Conservation (phyloP, 1,139 yeast genomes). For the Hanseniaspora uvarum region DNA sequence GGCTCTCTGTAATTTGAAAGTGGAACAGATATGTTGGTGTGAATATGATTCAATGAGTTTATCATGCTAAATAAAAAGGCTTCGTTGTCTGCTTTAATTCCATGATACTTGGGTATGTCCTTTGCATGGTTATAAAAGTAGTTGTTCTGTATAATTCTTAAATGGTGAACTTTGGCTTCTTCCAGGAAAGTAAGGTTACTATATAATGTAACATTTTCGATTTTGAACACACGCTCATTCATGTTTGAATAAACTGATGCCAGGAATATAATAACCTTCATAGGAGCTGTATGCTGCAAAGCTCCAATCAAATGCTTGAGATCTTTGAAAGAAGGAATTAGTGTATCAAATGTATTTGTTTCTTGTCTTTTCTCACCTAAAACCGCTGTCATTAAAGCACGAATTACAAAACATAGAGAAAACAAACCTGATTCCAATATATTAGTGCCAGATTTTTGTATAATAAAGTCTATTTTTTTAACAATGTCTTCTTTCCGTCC, state of each 20-base stretch:
- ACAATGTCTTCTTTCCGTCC: not conserved
- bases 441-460: not conserved
- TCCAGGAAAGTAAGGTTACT: not conserved
- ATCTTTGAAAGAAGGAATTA: not conserved
- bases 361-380: not conserved
- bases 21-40: not conserved
- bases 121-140: not conserved
- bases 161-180: not conserved
- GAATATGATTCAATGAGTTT: not conserved
- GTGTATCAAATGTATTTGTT: not conserved
- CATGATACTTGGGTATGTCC: not conserved
- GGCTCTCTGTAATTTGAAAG: not conserved
- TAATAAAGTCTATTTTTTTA: not conserved
- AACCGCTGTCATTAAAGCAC: not conserved
- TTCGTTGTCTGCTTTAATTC: not conserved
- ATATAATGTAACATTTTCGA: not conserved
- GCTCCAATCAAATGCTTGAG: not conserved
- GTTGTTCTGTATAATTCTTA: not conserved
- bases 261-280: not conserved
- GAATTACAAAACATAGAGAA: not conserved
- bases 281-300: not conserved
- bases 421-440: not conserved
- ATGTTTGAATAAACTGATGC: not conserved
- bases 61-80: not conserved
- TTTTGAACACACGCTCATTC: not conserved